These are phyloP conservation scores for Verticillium tricorpus DNA, from an alignment of 2,329 filamentous ascomycete species.

Conservation along the genomic window DNA sequence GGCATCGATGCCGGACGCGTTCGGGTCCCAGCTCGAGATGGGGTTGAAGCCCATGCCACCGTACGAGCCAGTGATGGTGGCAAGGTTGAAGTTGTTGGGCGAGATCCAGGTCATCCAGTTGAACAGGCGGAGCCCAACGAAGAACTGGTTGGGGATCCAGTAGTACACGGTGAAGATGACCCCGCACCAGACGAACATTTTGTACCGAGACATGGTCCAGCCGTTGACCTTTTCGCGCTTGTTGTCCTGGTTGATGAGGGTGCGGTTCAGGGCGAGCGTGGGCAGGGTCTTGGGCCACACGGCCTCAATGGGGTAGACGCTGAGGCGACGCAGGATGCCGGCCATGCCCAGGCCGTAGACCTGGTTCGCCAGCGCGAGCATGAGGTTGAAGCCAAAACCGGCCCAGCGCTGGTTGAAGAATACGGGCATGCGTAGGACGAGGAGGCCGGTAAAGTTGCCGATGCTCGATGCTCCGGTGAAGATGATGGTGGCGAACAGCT, in stretches of 20 bases:
- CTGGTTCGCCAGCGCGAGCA: slow-evolving; percentile 25
- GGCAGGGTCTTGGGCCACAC: slow-evolving; percentile 28
- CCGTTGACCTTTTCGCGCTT: slow-evolving; percentile 32
- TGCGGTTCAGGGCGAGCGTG: slow-evolving; percentile 27
- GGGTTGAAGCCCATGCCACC: slow-evolving; percentile 43
- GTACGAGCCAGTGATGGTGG: slow-evolving; percentile 36
- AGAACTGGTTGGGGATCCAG: slow-evolving; percentile 43
- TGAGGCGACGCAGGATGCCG: slow-evolving; percentile 27
- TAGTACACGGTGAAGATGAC: slow-evolving; percentile 39
- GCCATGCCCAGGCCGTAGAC: slow-evolving; percentile 27
- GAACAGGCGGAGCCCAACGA: slow-evolving; percentile 35
- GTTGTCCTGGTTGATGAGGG: slow-evolving; percentile 26
- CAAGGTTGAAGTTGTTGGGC: slow-evolving; percentile 36
- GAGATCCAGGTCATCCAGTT: slow-evolving; percentile 49
- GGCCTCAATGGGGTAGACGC: slow-evolving; percentile 27
- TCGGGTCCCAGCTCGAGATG: slow-evolving; percentile 47
- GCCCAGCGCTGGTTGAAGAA: slow-evolving; percentile 27
- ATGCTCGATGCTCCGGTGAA: slow-evolving; percentile 18
- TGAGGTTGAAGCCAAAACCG: slow-evolving; percentile 23
- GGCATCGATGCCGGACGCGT: slow-evolving; percentile 21
- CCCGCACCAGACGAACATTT: slow-evolving; percentile 34
- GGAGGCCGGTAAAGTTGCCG: slow-evolving; percentile 19
- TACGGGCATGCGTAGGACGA: slow-evolving; percentile 22
- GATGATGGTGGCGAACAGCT: slow-evolving; percentile 36
- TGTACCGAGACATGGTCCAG: slow-evolving; percentile 38